phyloP scores from a whole-genome alignment of 192 early-diverging fungal species.

The Rhizoclosmatium sp. region DNA sequence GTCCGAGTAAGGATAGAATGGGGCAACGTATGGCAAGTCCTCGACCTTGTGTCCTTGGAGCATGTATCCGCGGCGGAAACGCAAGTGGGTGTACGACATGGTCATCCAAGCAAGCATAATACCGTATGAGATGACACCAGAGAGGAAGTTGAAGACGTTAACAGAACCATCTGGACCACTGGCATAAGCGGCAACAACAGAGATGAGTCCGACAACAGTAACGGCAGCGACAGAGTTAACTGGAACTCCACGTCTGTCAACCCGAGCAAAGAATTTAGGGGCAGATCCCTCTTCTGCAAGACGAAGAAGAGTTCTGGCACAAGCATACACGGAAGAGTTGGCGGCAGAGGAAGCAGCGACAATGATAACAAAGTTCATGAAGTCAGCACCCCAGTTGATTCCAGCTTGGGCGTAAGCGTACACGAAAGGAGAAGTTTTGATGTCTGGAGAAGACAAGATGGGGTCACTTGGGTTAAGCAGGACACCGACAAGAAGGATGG shows the following conservation, averaged over 20 bases:
- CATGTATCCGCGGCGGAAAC: slow-evolving; percentile 51
- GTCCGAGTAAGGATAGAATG: slow-evolving; percentile 35
- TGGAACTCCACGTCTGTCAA: slow-evolving; percentile 67
- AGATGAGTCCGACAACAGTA: slow-evolving; percentile 55
- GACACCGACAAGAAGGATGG: slow-evolving; percentile 75
- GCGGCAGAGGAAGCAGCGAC: slow-evolving; percentile 75
- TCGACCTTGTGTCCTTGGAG: slow-evolving; percentile 25
- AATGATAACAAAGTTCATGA: slow-evolving; percentile 79
- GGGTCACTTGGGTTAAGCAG: slow-evolving; percentile 74
- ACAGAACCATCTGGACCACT: slow-evolving; percentile 36
- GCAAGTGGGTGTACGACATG: slow-evolving; percentile 30
- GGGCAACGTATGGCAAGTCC: slow-evolving; percentile 38
- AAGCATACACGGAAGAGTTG: slow-evolving; percentile 80
- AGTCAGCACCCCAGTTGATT: slow-evolving; percentile 59
- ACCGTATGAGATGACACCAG: slow-evolving; percentile 34
- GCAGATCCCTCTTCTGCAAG: slow-evolving; percentile 70
- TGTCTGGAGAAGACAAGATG: slow-evolving; percentile 56
- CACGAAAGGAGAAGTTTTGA: slow-evolving; percentile 71
- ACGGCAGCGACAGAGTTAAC: slow-evolving; percentile 62
- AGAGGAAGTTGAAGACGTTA: slow-evolving; percentile 52
- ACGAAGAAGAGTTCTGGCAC: slow-evolving; percentile 69
- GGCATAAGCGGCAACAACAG: slow-evolving; percentile 9
- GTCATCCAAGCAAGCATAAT: slow-evolving; percentile 33
- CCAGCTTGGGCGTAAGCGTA: slow-evolving; percentile 66
- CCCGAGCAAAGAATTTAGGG: slow-evolving; percentile 60